Conservation (phyloP, 345 rosid genomes). For the Moricandia arvensis region DNA sequence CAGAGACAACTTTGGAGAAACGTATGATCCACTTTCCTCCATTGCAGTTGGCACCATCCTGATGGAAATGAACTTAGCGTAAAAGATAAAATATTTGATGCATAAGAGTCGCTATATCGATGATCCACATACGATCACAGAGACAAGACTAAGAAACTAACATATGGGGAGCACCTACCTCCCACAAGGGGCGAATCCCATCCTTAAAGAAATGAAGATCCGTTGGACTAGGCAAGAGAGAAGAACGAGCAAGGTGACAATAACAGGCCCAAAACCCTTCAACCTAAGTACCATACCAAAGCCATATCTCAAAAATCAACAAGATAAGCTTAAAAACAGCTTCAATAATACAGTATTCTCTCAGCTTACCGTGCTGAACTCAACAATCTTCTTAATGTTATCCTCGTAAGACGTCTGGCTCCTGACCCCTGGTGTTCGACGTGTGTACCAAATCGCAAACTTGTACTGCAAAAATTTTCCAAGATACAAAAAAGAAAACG, state of each 20-base stretch:
- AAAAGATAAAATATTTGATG: neutral
- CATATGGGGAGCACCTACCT: neutral
- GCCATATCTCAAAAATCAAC: neutral
- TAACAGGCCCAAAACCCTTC: neutral
- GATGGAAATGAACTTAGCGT: constrained; percentile 7
- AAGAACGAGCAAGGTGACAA: neutral
- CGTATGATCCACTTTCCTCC: constrained; percentile 99
- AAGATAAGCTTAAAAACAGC: neutral
- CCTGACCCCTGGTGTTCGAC: constrained; percentile 91
- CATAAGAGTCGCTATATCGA: neutral
- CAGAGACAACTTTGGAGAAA: constrained; percentile 86
- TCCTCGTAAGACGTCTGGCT: constrained; percentile 89
- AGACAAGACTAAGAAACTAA: neutral
- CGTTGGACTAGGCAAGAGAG: neutral
- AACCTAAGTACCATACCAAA: neutral
- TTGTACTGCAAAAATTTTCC: constrained; percentile 53
- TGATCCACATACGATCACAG: too few relatives aligned
- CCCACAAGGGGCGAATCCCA: neutral
- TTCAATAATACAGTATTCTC: neutral
- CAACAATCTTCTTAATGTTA: constrained; percentile 88
- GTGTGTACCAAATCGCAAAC: constrained; percentile 94
- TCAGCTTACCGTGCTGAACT: constrained; percentile 77
- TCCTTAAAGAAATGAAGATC: neutral
- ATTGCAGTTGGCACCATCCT: constrained; percentile 91
- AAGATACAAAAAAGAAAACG: constrained; percentile 6